Evolutionary conservation across 768 basidiomycete species (phyloP).

Genomic region (Tylopilus plumbeoviolaceoides): DNA sequence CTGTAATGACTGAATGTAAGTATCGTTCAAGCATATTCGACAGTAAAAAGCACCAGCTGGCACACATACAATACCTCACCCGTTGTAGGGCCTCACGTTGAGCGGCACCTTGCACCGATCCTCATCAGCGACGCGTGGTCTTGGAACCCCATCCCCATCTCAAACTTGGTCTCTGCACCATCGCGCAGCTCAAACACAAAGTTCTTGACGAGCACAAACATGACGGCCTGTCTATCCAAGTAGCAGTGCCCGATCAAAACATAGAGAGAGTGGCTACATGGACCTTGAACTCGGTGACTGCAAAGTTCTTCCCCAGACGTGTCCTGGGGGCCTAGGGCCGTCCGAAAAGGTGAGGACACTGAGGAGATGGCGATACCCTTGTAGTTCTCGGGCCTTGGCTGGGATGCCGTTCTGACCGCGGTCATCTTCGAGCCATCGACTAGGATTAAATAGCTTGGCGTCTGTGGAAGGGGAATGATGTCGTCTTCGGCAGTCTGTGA

Average conservation of each 20-base stretch:
- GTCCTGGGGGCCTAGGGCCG: conserved; percentile 44
- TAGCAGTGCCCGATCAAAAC: too few relatives aligned
- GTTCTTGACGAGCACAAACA: conserved; percentile 38
- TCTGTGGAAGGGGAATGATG: conserved; percentile 52
- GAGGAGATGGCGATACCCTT: conserved; percentile 47
- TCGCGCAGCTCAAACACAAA: conserved; percentile 30
- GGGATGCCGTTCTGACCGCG: conserved; percentile 17
- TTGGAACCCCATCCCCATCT: background rate
- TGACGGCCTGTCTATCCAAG: conserved; percentile 31
- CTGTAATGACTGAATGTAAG: too few relatives aligned
- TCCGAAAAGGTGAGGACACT: conserved; percentile 50
- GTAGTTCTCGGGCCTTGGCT: conserved; percentile 35
- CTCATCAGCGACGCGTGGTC: too few relatives aligned
- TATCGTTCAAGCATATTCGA: too few relatives aligned
- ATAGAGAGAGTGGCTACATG: too few relatives aligned
- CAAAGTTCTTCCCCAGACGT: conserved; percentile 48
- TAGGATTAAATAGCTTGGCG: conserved; percentile 54
- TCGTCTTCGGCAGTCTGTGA: conserved; percentile 48
- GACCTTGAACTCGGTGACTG: conserved; percentile 35
- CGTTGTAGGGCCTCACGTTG: too few relatives aligned
- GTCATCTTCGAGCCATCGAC: conserved; percentile 51
- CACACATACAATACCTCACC: too few relatives aligned
- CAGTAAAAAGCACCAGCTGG: too few relatives aligned
- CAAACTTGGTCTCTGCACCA: background rate
- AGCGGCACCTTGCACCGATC: too few relatives aligned